A percentile compares a stretch with the other conserved stretches of the same genome.
These are phyloP conservation scores for Rhodomyrtus psidioides DNA, from an alignment of 441 rosid genomes.

Conservation along the genomic window DNA sequence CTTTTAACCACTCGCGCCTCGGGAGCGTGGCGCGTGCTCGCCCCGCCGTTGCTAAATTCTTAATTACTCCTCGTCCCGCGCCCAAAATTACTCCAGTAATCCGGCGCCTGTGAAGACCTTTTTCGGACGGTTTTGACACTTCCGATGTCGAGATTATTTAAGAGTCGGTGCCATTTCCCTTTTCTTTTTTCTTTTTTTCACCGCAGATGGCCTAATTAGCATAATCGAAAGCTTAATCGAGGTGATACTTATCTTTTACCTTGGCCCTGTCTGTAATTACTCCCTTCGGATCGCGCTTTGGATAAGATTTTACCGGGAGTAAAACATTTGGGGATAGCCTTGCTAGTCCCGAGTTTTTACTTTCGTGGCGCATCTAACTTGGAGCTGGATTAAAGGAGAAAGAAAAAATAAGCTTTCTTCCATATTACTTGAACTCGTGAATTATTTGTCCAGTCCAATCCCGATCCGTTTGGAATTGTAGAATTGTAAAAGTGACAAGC, in stretches of 20 bases:
- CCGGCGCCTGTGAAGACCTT: background rate
- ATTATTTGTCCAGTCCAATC: background rate
- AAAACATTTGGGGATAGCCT: background rate
- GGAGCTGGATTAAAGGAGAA: background rate
- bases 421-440: no score
- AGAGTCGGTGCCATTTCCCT: background rate
- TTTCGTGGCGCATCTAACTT: fast-evolving
- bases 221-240: background rate
- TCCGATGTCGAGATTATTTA: background rate
- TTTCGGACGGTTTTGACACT: no score
- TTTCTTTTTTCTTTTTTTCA: background rate
- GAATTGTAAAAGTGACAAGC: background rate
- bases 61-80: background rate
- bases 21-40: background rate
- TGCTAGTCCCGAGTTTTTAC: no score
- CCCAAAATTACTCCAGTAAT: background rate
- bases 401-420: background rate
- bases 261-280: background rate
- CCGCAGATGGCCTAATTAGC: background rate
- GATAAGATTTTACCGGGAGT: background rate
- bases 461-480: background rate
- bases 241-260: background rate
- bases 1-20: background rate
- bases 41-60: background rate
- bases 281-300: background rate